Percentiles rank a stretch among this genome's conserved stretches.
Evolutionary conservation across 1,284 basidiomycete genomes (phyloP).

Genomic region (Gymnopus androsaceus): DNA sequence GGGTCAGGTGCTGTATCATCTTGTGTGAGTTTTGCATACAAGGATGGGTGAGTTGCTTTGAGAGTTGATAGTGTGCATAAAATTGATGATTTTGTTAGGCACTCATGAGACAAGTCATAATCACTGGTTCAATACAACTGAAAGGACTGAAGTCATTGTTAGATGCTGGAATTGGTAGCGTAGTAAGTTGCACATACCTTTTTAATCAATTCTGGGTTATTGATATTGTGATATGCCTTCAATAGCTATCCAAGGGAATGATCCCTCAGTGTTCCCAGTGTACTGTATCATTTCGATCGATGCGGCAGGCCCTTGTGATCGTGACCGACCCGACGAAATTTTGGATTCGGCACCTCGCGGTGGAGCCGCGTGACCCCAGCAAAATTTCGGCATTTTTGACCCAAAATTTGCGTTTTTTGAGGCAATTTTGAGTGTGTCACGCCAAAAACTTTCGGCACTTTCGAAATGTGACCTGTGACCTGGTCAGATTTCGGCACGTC

Average conservation of each 20-base stretch:
- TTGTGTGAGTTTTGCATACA: not conserved
- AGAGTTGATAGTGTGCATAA: not conserved
- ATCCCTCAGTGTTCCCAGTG: constrained; percentile 2
- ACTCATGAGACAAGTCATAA: not conserved
- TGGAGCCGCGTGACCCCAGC: too few relatives aligned
- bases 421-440: too few relatives aligned
- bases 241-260: constrained; percentile 17
- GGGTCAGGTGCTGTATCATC: not conserved
- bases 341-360: too few relatives aligned
- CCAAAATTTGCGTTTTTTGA: too few relatives aligned
- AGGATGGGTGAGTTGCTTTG: not conserved
- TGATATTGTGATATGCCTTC: constrained; percentile 10
- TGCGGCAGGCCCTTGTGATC: too few relatives aligned
- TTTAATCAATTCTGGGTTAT: not conserved
- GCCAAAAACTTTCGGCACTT: too few relatives aligned
- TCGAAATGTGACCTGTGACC: too few relatives aligned
- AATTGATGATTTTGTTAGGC: not conserved
- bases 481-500: too few relatives aligned
- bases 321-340: too few relatives aligned
- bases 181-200: not conserved
- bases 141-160: not conserved
- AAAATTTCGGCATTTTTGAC: too few relatives aligned
- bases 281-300: too few relatives aligned
- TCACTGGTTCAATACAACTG: not conserved
- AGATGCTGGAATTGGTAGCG: too few relatives aligned